Conservation (phyloP, 78 protist genomes). For the Polysphondylium violaceum region DNA sequence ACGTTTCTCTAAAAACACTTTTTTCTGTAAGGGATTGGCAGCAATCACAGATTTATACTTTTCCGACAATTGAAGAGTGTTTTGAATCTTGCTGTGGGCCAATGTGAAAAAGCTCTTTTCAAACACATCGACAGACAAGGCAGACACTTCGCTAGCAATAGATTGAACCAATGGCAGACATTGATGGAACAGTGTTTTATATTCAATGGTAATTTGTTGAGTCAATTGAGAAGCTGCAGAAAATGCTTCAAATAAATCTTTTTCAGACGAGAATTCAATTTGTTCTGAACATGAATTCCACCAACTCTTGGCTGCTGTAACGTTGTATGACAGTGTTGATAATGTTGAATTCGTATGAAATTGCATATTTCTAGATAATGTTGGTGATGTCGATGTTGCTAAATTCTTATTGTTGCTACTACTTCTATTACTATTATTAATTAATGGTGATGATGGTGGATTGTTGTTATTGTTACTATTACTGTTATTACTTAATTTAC, state of each 20-base stretch:
- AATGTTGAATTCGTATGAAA: slow-evolving; percentile 53
- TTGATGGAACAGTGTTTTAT: slow-evolving; percentile 56
- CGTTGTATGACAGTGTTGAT: slow-evolving; percentile 54
- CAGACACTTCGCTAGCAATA: slow-evolving; percentile 45
- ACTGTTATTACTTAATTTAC: background rate
- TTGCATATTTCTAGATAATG: slow-evolving; percentile 62
- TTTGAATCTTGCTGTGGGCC: slow-evolving; percentile 31
- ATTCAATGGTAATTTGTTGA: slow-evolving; percentile 64
- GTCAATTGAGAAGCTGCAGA: slow-evolving; percentile 60
- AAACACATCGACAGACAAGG: slow-evolving; percentile 61
- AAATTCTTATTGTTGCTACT: background rate
- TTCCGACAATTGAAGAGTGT: slow-evolving; percentile 4
- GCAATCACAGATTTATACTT: slow-evolving; percentile 20
- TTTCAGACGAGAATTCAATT: slow-evolving; percentile 56
- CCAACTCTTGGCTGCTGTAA: slow-evolving; percentile 77
- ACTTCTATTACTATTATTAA: background rate
- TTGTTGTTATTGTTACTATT: background rate
- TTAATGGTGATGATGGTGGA: slow-evolving; percentile 35
- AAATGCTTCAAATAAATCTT: slow-evolving; percentile 64
- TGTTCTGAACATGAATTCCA: slow-evolving; percentile 71
- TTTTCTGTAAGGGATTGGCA: background rate
- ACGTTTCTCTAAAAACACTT: slow-evolving; percentile 27
- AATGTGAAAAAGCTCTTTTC: slow-evolving; percentile 45
- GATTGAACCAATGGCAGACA: slow-evolving; percentile 51
- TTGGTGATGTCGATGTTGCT: slow-evolving; percentile 35